These are phyloP conservation scores for Yarrowia galli DNA, from an alignment of 1,139 yeast species.

Conservation along the genomic window DNA sequence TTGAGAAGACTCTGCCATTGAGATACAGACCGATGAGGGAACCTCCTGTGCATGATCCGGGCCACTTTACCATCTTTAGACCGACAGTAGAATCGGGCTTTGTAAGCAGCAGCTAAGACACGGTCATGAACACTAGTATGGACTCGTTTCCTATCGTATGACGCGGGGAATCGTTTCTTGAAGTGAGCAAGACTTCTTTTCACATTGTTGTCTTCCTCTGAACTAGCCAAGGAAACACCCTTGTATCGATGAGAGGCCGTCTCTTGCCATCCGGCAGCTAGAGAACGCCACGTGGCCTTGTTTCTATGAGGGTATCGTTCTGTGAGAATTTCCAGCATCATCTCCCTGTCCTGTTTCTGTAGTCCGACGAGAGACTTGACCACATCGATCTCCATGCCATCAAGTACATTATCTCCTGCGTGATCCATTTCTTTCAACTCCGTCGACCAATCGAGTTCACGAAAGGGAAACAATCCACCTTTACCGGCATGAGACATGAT, in stretches of 20 bases:
- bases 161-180: not conserved
- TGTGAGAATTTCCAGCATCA: not conserved
- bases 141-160: not conserved
- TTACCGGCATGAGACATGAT: not conserved
- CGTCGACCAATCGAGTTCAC: not conserved
- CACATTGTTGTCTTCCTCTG: not conserved
- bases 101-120: not conserved
- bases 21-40: not conserved
- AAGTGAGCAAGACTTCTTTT: not conserved
- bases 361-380: not conserved
- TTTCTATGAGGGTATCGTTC: slow-evolving; percentile 2
- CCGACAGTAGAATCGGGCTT: not conserved
- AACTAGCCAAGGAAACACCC: not conserved
- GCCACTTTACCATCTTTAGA: not conserved
- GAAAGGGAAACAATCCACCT: not conserved
- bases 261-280: not conserved
- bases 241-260: not conserved
- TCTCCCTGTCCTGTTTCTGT: not conserved
- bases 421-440: not conserved
- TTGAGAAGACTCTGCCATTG: not conserved
- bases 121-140: not conserved
- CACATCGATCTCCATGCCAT: not conserved
- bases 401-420: not conserved
- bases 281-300: not conserved
- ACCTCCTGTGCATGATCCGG: not conserved